phyloP scores from a whole-genome alignment of 1,139 yeast species.

The Nematodospora anomalae region DNA sequence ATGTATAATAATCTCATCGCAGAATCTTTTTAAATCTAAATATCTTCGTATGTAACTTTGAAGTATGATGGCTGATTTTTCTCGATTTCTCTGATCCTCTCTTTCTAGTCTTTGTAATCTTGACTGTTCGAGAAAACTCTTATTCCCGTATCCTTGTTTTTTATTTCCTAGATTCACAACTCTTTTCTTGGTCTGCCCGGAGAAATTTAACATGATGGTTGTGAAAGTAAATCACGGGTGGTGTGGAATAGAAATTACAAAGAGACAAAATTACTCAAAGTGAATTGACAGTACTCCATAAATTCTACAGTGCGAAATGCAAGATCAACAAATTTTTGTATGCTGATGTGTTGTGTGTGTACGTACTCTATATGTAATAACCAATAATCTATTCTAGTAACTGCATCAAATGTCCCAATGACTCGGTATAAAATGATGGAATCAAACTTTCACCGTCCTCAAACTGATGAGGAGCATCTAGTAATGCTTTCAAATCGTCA shows the following conservation, averaged over 20 bases:
- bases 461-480: constrained; percentile 13
- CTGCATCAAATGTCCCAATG: constrained; percentile 29
- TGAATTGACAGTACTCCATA: too few relatives aligned
- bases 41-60: constrained; percentile 48
- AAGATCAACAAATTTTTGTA: not conserved
- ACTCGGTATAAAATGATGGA: constrained; percentile 32
- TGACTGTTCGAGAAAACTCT: constrained; percentile 52
- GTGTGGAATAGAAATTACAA: too few relatives aligned
- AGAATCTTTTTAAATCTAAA: constrained; percentile 23
- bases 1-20: constrained; percentile 13
- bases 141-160: constrained; percentile 22
- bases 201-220: constrained; percentile 54
- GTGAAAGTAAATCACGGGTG: too few relatives aligned
- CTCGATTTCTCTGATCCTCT: constrained; percentile 52
- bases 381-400: constrained; percentile 15
- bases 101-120: constrained; percentile 66
- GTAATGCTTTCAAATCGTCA: constrained; percentile 23
- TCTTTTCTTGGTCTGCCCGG: constrained; percentile 63
- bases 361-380: too few relatives aligned
- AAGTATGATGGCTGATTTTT: constrained; percentile 48
- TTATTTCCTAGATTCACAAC: constrained; percentile 74
- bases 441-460: constrained; percentile 22
- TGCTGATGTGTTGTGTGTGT: not conserved
- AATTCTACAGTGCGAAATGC: not conserved
- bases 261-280: too few relatives aligned